These are phyloP conservation scores for Parasarocladium wereldwijsianum DNA, from an alignment of 2,329 filamentous ascomycete genomes.

Conservation along the genomic window DNA sequence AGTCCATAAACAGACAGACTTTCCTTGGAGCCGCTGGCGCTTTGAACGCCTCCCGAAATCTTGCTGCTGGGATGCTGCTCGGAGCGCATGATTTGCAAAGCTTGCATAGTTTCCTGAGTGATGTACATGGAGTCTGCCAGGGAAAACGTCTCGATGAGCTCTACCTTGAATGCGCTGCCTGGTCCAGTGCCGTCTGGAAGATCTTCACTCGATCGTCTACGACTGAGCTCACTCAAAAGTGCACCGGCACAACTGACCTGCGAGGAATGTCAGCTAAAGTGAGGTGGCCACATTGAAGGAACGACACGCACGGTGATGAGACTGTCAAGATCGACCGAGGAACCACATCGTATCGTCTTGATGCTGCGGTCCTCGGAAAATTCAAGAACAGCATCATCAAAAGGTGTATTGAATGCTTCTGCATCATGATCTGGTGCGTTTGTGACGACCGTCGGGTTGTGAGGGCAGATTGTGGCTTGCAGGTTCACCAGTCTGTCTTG, in stretches of 20 bases:
- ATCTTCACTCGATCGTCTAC: constrained; percentile 40
- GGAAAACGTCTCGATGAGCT: constrained; percentile 59
- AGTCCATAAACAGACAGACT: constrained; percentile 72
- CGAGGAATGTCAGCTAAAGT: background rate
- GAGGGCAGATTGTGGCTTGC: too few species aligned
- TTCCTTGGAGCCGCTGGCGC: constrained; percentile 53
- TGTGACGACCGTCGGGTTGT: too few species aligned
- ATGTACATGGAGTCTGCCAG: constrained; percentile 57
- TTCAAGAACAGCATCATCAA: too few species aligned
- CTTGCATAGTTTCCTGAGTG: constrained; percentile 63
- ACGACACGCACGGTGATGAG: constrained; percentile 42
- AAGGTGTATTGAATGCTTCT: too few species aligned
- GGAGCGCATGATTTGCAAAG: constrained; percentile 71
- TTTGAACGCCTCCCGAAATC: constrained; percentile 40
- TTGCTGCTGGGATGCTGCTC: constrained; percentile 75
- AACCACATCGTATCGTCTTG: constrained; percentile 52
- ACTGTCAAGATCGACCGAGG: constrained; percentile 62
- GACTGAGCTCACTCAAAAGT: constrained; percentile 63
- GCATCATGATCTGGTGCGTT: too few species aligned
- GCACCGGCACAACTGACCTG: constrained; percentile 77
- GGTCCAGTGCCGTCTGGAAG: constrained; percentile 43
- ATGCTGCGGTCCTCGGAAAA: constrained; percentile 35
- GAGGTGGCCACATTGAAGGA: too few species aligned
- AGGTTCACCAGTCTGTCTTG: constrained; percentile 47
- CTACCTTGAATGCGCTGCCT: constrained; percentile 38